Evolutionary conservation across 108 stramenopile genomes (phyloP), one percentile per base, ranked within the genome.

Genomic region (Phaeodactylum tricornutum): DNA sequence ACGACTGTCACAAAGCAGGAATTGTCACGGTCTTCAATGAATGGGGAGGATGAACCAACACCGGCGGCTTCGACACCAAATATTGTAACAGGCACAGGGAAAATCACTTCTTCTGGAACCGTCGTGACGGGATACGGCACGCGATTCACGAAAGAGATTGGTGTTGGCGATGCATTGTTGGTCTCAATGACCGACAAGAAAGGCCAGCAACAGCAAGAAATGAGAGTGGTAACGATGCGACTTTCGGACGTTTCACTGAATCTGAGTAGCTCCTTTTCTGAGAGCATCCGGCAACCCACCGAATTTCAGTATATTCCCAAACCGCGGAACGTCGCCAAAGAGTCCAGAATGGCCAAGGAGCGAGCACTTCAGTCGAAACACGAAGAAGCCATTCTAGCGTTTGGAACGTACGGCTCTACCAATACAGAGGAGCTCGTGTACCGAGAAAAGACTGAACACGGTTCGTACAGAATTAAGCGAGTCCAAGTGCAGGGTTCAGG

Each of bases 161-260:
- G 46, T 2, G 62, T 57, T 1, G 87, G 87, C 6, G 87, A 89
- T 63, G 82, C 87, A 28, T 64, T 89, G 7, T 25, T 80, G 22
- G 66, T 64, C 9, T 6, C 17, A 12, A 6, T 66, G 14, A n/a
- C n/a, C n/a, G 59, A 64, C 8, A 29, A 43, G 4, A 57, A 43
- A 8, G 32, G 30, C 17, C 33, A 39, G 20, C 56, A 76, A 32
- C 26, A 37, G n/a, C 54, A 78, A 35, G 81, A 89, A 52, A 74
- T 84, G 72, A 65, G 87, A 9, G 67, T 88, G 34, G 46, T 88
- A 9, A 88, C 80, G 20, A 88, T 88, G 80, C 62, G 77, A 5
- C 57, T 88, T 15, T 81, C 79, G 29, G 53, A 79, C 29, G 45
- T 51, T 14, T 84, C 80, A 14, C 51, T 67, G 24, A 66, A 70